These are phyloP conservation scores for Penicillium turbatum DNA, from an alignment of 495 filamentous ascomycete genomes.

Conservation along the genomic window DNA sequence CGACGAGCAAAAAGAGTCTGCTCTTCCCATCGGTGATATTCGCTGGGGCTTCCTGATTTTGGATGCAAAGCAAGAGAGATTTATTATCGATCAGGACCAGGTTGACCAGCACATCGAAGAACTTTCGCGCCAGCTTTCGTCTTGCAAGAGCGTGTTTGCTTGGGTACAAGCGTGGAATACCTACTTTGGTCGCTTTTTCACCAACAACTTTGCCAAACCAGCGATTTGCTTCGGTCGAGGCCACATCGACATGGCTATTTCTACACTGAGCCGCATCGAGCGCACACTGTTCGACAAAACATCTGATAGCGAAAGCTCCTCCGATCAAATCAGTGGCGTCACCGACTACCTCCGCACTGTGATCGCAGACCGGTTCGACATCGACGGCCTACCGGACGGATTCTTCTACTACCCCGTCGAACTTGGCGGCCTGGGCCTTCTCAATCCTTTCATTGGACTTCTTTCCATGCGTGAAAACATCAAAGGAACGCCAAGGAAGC, in stretches of 20 bases:
- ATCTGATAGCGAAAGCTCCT: neutral
- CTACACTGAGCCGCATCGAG: constrained; percentile 57
- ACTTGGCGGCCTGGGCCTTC: constrained; percentile 54
- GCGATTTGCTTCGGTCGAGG: constrained; percentile 60
- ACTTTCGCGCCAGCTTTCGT: constrained; percentile 54
- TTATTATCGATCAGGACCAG: constrained; percentile 58
- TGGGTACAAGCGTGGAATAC: constrained; percentile 65
- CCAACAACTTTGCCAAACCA: constrained; percentile 60
- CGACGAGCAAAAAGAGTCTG: neutral
- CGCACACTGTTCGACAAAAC: constrained; percentile 43
- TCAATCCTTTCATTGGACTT: constrained; percentile 53
- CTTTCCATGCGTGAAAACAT: constrained; percentile 52
- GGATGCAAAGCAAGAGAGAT: constrained; percentile 49
- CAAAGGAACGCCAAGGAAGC: constrained; percentile 38
- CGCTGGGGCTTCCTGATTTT: constrained; percentile 64
- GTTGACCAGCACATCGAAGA: constrained; percentile 61
- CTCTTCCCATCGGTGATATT: constrained; percentile 52
- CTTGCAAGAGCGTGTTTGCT: constrained; percentile 53
- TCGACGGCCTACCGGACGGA: constrained; percentile 58
- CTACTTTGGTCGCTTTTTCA: constrained; percentile 61
- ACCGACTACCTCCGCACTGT: constrained; percentile 53
- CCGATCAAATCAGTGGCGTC: constrained; percentile 39
- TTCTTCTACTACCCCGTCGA: constrained; percentile 62
- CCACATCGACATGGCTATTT: constrained; percentile 61
- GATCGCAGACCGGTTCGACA: constrained; percentile 51